Base-by-base conservation (phyloP, 805 yeast genomes). In the Candida palmyrensis region DNA sequence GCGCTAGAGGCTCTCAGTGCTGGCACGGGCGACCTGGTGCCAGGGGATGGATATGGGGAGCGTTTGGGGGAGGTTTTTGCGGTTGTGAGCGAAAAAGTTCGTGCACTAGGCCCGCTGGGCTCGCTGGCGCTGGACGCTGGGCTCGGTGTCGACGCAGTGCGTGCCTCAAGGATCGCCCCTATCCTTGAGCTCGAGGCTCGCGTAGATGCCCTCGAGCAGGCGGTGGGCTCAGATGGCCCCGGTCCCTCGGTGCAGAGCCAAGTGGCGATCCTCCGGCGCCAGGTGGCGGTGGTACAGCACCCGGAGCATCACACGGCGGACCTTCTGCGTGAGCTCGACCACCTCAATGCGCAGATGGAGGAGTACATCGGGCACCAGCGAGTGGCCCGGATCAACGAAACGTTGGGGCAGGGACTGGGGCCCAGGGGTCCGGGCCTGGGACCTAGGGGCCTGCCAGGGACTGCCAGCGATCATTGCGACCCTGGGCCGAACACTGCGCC, bases 241-340 rank as follows among this genome's bases (percentile, higher is more conserved):
- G n/a, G n/a, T n/a, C 38, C 37, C 8, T 49, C 56, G 12, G 35
- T 62, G 7, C 56, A 53, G 27, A 40, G 38, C 6, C 50, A 49
- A 16, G 23, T 65, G 24, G 54, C 51, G 25, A 66, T 62, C 24
- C 38, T 64, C 32, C 43, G 38, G 3, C 47, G 70, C 3, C 62
- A 58, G 37, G 44, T 60, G 11, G 51, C 53, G 21, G 51, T 64
- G 12, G 45, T 65, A 9, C 45, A 55, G 35, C 59, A 59, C 32
- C 69, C 69, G 1, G 62, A 58, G 18, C 53, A 47, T 37, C 50
- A 51, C 10, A 27, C 59, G 22, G 48, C 36, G 10, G 36, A 37
- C 16, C 39, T 62, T 21, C 52, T 56, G 28, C 35, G 39, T 7
- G 53, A 55, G 14, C 43, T 64, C 6, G 31, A 40, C 8, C 33